Evolutionary conservation across 768 basidiomycete species (phyloP), one percentile per base, ranked within the genome.

Genomic region (Astraeus odoratus): DNA sequence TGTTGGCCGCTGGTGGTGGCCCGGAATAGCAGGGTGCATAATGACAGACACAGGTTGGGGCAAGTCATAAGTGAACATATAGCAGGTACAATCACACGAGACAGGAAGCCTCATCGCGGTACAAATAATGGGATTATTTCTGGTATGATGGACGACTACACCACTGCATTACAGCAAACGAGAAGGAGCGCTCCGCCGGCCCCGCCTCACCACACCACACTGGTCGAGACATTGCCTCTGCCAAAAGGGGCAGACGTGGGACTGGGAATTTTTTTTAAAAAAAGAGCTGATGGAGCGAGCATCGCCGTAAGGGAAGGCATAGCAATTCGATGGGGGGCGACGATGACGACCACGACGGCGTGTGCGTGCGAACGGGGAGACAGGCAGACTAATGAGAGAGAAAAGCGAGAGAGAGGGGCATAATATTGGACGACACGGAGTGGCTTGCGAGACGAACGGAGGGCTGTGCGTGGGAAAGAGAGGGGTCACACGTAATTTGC

Each of bases 381-480:
- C n/a, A n/a, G n/a, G n/a, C n/a, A n/a, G n/a, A n/a, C n/a, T n/a
- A n/a, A n/a, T n/a, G n/a, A n/a, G n/a, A n/a, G n/a, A n/a, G n/a
- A n/a, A n/a, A n/a, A n/a, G n/a, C n/a, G n/a, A n/a, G n/a, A n/a
- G n/a, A n/a, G n/a, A n/a, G n/a, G n/a, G n/a, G n/a, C n/a, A n/a
- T n/a, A n/a, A n/a, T n/a, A n/a, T n/a, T n/a, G n/a, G n/a, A n/a
- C n/a, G n/a, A n/a, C n/a, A n/a, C n/a, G n/a, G n/a, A n/a, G n/a
- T n/a, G n/a, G n/a, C n/a, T n/a, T n/a, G 30, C 30, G n/a, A 10
- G 30, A 31, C 4, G 30, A n/a, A 12, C 20, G 15, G 18, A 16
- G 22, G 29, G 61, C 62, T 56, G 61, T 66, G 64, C 61, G 64
- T 66, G 62, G 48, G 59, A 60, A 8, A 0, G n/a, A n/a, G n/a